Percentiles rank a stretch among this genome's conserved stretches.
phyloP scores from a whole-genome alignment of 345 rosid species.

The Pelargonium nanum region DNA sequence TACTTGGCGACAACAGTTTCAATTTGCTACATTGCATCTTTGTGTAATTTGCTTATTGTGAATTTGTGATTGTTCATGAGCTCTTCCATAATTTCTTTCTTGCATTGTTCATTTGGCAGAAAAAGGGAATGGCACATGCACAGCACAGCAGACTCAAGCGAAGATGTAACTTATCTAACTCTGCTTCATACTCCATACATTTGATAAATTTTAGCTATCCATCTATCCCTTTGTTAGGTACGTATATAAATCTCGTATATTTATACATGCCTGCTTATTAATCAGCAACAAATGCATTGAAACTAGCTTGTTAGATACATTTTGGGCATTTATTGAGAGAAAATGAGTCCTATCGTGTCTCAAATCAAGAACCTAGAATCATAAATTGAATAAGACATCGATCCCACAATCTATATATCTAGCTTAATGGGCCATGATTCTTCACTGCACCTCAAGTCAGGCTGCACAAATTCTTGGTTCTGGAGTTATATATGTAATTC shows the following conservation, averaged over 20 bases:
- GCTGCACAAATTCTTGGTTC: conserved; percentile 7
- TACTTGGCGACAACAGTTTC: no score
- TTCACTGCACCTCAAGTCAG: conserved; percentile 2
- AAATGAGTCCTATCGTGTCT: neutral
- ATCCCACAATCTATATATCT: neutral
- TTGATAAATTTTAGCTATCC: neutral
- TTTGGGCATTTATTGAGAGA: neutral
- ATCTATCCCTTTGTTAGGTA: neutral
- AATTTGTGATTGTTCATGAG: no score
- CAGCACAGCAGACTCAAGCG: neutral
- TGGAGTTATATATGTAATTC: conserved; percentile 2
- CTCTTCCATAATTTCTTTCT: neutral
- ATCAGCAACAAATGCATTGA: neutral
- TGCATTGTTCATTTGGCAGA: neutral
- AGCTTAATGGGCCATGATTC: no score
- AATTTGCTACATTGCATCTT: no score
- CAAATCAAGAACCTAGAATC: neutral
- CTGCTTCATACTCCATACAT: neutral
- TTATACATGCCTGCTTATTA: neutral
- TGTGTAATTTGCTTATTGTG: no score
- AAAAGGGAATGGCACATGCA: neutral
- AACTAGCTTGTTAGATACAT: neutral
- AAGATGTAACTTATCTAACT: neutral
- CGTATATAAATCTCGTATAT: neutral
- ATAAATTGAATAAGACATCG: conserved; percentile 10